phyloP scores from a whole-genome alignment of 2,329 filamentous ascomycete genomes.

The Cryphonectria japonica region DNA sequence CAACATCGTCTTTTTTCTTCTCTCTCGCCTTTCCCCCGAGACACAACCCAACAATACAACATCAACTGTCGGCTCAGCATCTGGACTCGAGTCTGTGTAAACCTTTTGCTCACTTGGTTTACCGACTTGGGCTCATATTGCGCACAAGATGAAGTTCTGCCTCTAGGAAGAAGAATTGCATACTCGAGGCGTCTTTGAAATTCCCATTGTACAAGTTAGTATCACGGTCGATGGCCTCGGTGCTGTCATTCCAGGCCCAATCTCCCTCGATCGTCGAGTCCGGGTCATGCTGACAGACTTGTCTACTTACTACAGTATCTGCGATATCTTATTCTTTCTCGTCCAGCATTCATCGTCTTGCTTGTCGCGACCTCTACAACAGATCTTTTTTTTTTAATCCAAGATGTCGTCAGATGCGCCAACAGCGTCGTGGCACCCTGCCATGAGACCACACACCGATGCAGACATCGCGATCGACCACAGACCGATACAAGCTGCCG shows the following conservation, averaged over 20 bases:
- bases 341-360: conserved; percentile 22
- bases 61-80: conserved; percentile 17
- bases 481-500: conserved; percentile 10
- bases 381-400: conserved; percentile 27
- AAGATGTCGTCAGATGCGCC: conserved; percentile 49
- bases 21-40: background rate
- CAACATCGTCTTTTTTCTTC: background rate
- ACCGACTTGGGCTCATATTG: conserved; percentile 18
- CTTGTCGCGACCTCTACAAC: conserved; percentile 27
- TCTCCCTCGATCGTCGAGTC: background rate
- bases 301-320: conserved; percentile 17
- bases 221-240: background rate
- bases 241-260: conserved; percentile 11
- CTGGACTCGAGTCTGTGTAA: conserved; percentile 12
- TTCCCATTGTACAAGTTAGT: conserved; percentile 28
- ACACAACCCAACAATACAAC: conserved; percentile 7
- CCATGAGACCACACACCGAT: conserved; percentile 52
- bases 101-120: conserved; percentile 19
- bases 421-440: conserved; percentile 54
- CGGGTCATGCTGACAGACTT: conserved; percentile 8
- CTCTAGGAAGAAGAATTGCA: conserved; percentile 22
- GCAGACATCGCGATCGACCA: conserved; percentile 29
- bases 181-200: conserved; percentile 20
- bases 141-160: conserved; percentile 28
- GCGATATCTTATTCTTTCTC: conserved; percentile 22